Evolutionary conservation across 2,329 filamentous ascomycete species (phyloP).

Genomic region (Arachnomyces sp.): DNA sequence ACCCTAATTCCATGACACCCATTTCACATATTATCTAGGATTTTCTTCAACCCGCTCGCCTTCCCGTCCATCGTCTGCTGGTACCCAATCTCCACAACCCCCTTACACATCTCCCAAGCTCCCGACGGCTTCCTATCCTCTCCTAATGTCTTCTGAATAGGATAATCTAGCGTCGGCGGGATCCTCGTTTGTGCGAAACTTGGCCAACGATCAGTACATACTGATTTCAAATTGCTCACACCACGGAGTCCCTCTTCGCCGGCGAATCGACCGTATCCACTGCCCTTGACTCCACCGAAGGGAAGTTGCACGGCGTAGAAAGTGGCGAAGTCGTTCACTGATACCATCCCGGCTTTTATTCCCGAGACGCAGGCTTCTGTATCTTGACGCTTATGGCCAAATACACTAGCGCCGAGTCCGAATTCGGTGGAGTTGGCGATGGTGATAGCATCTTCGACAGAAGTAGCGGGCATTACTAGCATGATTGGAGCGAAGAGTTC

Average conservation of each 20-base stretch:
- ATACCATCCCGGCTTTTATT: constrained; percentile 80
- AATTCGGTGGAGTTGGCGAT: constrained; percentile 81
- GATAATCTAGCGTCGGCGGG: constrained; percentile 73
- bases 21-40: constrained; percentile 32
- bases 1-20: too few relatives aligned
- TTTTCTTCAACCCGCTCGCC: constrained; percentile 28
- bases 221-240: constrained; percentile 78
- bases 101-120: constrained; percentile 52
- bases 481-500: constrained; percentile 94
- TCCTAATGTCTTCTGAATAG: constrained; percentile 57
- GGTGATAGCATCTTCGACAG: constrained; percentile 59
- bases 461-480: constrained; percentile 67
- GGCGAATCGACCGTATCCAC: constrained; percentile 87
- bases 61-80: constrained; percentile 36
- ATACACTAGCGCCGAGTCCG: constrained; percentile 82
- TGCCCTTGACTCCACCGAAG: constrained; percentile 85
- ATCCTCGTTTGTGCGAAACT: constrained; percentile 62
- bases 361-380: constrained; percentile 59
- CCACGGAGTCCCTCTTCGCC: constrained; percentile 79
- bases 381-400: constrained; percentile 60
- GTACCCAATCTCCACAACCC: constrained; percentile 40
- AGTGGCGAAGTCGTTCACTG: constrained; percentile 89
- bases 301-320: constrained; percentile 92
- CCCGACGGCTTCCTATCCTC: constrained; percentile 46
- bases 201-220: constrained; percentile 68